Conservation (phyloP, 2,329 filamentous ascomycete genomes). For the Ophiostoma populinum region DNA sequence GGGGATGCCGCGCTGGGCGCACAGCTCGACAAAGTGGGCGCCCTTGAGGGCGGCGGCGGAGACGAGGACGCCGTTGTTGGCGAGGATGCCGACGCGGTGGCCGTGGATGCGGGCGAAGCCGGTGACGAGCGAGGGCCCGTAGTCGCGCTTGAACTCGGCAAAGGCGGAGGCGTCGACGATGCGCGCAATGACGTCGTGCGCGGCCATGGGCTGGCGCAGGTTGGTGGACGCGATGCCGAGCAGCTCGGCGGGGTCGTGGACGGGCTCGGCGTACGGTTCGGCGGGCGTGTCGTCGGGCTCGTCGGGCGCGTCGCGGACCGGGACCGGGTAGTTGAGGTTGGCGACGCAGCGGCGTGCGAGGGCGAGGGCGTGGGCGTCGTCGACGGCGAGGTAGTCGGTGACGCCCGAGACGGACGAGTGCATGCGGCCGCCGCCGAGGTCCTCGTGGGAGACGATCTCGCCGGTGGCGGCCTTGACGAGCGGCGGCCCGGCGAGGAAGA, state of each 20-base stretch:
- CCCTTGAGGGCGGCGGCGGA: slow-evolving; percentile 80
- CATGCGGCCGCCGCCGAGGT: slow-evolving; percentile 75
- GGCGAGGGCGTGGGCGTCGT: slow-evolving; percentile 80
- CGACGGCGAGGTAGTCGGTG: slow-evolving; percentile 85
- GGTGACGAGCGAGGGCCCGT: slow-evolving; percentile 77
- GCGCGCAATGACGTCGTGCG: slow-evolving; percentile 79
- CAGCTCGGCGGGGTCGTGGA: slow-evolving; percentile 66
- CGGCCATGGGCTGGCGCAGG: slow-evolving; percentile 67
- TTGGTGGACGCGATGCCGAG: slow-evolving; percentile 82
- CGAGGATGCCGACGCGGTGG: slow-evolving; percentile 78
- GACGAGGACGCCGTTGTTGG: slow-evolving; percentile 93
- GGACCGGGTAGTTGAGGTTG: slow-evolving; percentile 67
- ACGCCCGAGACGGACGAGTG: slow-evolving; percentile 86
- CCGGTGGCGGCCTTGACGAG: slow-evolving; percentile 93
- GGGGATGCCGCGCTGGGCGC: slow-evolving; percentile 74
- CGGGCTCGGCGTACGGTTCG: slow-evolving; percentile 48
- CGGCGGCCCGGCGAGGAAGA: slow-evolving; percentile 88
- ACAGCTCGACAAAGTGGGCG: slow-evolving; percentile 92
- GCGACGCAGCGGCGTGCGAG: slow-evolving; percentile 68
- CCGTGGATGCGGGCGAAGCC: slow-evolving; percentile 85
- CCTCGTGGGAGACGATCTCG: slow-evolving; percentile 78
- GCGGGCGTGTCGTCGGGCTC: slow-evolving; percentile 27
- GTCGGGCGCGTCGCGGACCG: not conserved
- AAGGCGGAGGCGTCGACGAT: slow-evolving; percentile 85
- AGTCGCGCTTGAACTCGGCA: slow-evolving; percentile 85